Base-by-base conservation (phyloP, 352 stramenopile genomes). In the Phytophthora pseudosyringae region DNA sequence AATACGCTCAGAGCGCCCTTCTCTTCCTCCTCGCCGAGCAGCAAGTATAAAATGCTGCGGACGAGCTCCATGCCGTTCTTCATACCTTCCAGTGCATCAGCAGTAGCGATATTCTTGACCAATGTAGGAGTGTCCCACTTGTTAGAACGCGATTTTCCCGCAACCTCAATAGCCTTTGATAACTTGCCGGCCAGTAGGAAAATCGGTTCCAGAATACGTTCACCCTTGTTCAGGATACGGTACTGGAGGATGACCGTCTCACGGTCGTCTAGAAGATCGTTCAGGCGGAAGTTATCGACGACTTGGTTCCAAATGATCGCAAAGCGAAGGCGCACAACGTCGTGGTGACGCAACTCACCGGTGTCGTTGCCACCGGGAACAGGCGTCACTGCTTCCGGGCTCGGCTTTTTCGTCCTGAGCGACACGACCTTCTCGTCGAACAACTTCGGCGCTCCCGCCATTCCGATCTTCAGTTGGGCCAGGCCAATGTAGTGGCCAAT, bases 251-350 rank as follows among this genome's bases (percentile, higher is more conserved):
- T 94, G 18, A 91, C 80, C 0, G 86, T 93, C 59, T 95, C 87
- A 33, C 87, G 85, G 36, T 95, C 86, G 25, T 95, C 87, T 1
- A 95, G 61, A 16, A 95, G 55, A 58, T 95, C 87, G 32, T 91
- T 92, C n/a, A 93, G 40, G 4, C 87, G 85, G 49, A 95, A 95
- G 47, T 85, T 94, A 56, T 87, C 90, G 25, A 95, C 83, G 41
- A 93, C 80, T 67, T 95, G 83, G 66, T 95, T 95, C 87, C 87
- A 95, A 28, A 95, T 87, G 44, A 96, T 90, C 0, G 85, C 85
- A 59, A 94, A 94, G 15, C 86, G 88, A 38, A 95, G 56, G 2
- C 75, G 81, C 13, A 92, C 69, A 36, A 86, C 80, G 46, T 92
- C 83, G 16, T 66, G 65, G 35, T 79, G 69, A 44, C 62, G 67